Percentiles rank a stretch among this genome's conserved stretches.
Evolutionary conservation across 106 monocot species (phyloP).

Genomic region (Apostasia ramifera): DNA sequence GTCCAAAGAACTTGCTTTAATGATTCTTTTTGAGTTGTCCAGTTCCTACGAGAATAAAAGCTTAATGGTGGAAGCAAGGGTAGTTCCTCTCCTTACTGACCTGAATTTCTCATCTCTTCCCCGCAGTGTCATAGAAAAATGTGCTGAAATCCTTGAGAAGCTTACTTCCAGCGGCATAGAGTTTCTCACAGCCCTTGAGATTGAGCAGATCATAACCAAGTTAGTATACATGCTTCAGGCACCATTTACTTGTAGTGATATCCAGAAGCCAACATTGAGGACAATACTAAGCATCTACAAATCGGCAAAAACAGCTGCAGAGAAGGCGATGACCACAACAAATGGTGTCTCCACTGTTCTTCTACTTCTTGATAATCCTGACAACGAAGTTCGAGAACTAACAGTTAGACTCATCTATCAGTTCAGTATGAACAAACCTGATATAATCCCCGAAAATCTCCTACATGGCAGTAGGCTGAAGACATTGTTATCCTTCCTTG

Average conservation of each 20-base stretch:
- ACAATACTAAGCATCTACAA: conserved; percentile 13
- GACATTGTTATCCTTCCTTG: conserved; percentile 5
- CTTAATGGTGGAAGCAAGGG: conserved; percentile 4
- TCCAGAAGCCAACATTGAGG: conserved; percentile 5
- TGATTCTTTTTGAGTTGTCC: conserved; percentile 11
- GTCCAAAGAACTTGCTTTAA: conserved; percentile 14
- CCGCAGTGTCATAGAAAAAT: conserved; percentile 3
- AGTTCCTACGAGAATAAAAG: conserved; percentile 6
- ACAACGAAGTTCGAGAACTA: conserved; percentile 6
- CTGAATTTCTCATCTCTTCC: conserved; percentile 7
- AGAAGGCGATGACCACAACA: conserved; percentile 1
- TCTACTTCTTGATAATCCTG: conserved; percentile 14
- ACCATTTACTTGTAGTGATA: background rate
- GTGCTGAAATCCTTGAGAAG: conserved; percentile 16
- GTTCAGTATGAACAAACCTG: background rate
- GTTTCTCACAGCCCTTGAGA: background rate
- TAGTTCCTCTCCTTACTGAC: conserved; percentile 8
- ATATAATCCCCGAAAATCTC: conserved; percentile 4
- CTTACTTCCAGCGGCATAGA: conserved; percentile 14
- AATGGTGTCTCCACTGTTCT: conserved; percentile 10
- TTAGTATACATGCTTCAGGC: conserved; percentile 5
- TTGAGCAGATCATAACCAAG: conserved; percentile 12
- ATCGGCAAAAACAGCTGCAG: background rate
- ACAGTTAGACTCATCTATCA: conserved; percentile 10
- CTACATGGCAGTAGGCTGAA: conserved; percentile 7